Evolutionary conservation across 768 basidiomycete genomes (phyloP), one percentile per base, ranked within the genome.

Genomic region (Trametes maxima): DNA sequence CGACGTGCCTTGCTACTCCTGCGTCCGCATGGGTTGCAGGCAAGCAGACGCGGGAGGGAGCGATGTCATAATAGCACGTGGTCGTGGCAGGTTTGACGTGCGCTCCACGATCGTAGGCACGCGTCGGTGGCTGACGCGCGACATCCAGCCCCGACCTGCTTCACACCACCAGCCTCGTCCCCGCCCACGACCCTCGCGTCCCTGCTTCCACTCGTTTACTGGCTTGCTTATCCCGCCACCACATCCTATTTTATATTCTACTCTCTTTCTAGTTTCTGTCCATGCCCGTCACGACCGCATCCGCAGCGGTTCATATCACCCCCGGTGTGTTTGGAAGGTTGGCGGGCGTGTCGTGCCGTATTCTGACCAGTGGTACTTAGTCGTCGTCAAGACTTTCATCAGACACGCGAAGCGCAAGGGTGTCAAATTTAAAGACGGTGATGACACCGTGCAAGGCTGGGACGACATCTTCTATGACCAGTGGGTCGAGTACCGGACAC

Each of bases 381-480:
- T 83, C 36, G 84, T 81, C 21, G 54, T 86, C 54, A 79, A 80
- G 68, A 85, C 84, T 0, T 80, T 87, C 65, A 63, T 79, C 17
- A 66, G 73, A 33, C 85, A 87, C 68, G 70, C 70, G 4, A 78
- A 77, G 66, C 75, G 74, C 12, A 82, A 81, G 63, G 76, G 76
- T 0, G 71, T 68, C 48, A 77, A 79, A 49, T 59, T 74, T 10
- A 77, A 75, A 59, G 65, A 76, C 0, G 72, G 72, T 7, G 73
- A 74, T 25, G 50, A 64, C 7, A 59, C 73, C 35, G 75, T 78
- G 37, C 77, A 80, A 37, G 82, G 83, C 6, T 79, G 84, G 17
- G 81, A 83, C 64, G 84, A 89, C 64, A 77, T 92, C 19, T 76
- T 89, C 69, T 90, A 84, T 70, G 88, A 92, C 73, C 84, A 90